Base-by-base conservation (phyloP, 2,329 filamentous ascomycete genomes). In the Zopfia rhizophila region DNA sequence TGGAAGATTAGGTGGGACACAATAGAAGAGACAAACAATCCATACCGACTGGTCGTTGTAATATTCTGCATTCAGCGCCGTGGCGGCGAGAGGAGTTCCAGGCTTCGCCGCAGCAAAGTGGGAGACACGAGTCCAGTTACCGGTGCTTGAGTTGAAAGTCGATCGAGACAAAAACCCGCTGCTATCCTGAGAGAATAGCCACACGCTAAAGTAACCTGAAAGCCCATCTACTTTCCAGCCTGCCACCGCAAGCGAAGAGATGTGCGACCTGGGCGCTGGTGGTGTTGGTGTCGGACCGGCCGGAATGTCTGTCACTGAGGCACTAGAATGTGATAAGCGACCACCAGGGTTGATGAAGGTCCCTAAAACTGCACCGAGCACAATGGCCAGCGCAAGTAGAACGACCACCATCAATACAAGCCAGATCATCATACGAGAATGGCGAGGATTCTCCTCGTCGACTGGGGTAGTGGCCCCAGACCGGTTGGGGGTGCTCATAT, bases 331-430 rank as follows among this genome's bases (percentile, higher is more conserved):
- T 12, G 46, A 24, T 22, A 22, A 25, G 2, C 24, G 13, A 11
- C 24, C 22, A 14, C 28, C 17, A 5, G 38, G 22, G 14, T 24
- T 35, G n/a, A 45, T 14, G 3, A 46, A 43, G 4, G 41, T 53
- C 27, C 55, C 55, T 3, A 58, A 36, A 24, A 58, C 55, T 8
- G 52, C 48, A n/a, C 55, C 55, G 1, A 58, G 41, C 8, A 58
- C 37, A 17, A 55, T 41, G 12, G 46, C 52, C 11, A 53, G 13
- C 17, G 23, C 23, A 7, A 58, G 31, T 16, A 55, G 16, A 6
- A 32, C 27, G 10, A 51, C 23, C 3, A 53, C 3, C 4, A 33
- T 24, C 2, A 42, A 3, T 3, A 55, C 28, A 2, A 53, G 22
- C 45, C 55, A 55, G 17, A 58, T 10, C 14, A 52, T 28, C 32